A percentile compares a stretch with the other conserved stretches of the same genome.
Conservation (phyloP, 192 early-diverging fungal genomes). For the Mortierella antarctica region DNA sequence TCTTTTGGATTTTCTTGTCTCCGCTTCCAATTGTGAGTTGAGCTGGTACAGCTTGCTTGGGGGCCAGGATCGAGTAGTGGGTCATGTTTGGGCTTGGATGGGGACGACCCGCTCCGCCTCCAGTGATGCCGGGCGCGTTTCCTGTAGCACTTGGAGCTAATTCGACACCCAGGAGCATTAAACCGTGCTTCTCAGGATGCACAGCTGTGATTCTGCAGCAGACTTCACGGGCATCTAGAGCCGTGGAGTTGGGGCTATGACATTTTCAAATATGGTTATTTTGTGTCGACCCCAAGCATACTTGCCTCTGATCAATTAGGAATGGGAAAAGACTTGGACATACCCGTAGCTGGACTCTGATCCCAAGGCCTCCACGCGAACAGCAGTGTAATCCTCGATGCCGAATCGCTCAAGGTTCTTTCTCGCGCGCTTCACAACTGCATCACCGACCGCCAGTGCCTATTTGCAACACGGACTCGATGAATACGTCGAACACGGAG, state of each 20-base stretch:
- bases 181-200: conserved; percentile 37
- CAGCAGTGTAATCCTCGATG: conserved; percentile 60
- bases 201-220: conserved; percentile 53
- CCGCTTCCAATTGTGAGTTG: conserved; percentile 52
- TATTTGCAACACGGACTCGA: conserved; percentile 13
- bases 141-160: conserved; percentile 55
- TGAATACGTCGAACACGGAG: background rate
- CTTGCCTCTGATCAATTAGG: background rate
- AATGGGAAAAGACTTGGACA: background rate
- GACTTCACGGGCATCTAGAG: conserved; percentile 42
- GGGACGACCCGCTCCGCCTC: conserved; percentile 66
- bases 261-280: no score
- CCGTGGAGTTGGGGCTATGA: conserved; percentile 31
- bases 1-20: conserved; percentile 19
- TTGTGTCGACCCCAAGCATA: background rate
- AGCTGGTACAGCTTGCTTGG: conserved; percentile 59
- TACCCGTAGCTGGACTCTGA: conserved; percentile 72
- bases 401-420: conserved; percentile 58
- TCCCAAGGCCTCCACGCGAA: conserved; percentile 69
- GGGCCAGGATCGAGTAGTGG: conserved; percentile 68
- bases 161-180: conserved; percentile 44
- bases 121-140: conserved; percentile 54
- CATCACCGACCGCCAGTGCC: conserved; percentile 65
- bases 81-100: conserved; percentile 67
- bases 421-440: conserved; percentile 61